Evolutionary conservation across 305 asterid genomes (phyloP).

Genomic region (Fraxinus floribunda): DNA sequence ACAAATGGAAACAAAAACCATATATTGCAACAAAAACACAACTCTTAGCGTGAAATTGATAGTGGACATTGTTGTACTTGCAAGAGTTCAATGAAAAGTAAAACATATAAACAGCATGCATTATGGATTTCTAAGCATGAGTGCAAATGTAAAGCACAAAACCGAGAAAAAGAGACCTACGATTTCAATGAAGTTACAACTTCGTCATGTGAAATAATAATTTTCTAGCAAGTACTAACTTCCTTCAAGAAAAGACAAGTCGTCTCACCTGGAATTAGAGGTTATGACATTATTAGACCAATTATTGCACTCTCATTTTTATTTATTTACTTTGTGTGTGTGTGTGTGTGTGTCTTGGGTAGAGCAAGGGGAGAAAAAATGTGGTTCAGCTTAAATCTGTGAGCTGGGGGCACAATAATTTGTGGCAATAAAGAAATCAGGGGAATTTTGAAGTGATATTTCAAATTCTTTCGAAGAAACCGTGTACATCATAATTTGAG

Average conservation of each 20-base stretch:
- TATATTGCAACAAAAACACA: not conserved
- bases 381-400: not conserved
- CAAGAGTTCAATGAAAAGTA: not conserved
- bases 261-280: not conserved
- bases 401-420: not conserved
- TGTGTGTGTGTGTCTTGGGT: not conserved
- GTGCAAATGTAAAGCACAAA: conserved; percentile 3
- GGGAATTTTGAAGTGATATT: not conserved
- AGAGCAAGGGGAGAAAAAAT: not conserved
- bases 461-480: not conserved
- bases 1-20: not conserved
- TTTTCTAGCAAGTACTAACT: not conserved
- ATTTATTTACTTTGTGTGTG: not conserved
- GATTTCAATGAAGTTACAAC: not conserved
- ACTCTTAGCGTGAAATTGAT: conserved; percentile 8
- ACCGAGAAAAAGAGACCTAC: not conserved
- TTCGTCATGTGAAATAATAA: not conserved
- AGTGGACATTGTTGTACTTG: not conserved
- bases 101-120: not conserved
- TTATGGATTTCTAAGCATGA: conserved; percentile 6
- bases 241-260: not conserved
- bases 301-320: not conserved
- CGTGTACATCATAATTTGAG: not conserved
- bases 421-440: not conserved
- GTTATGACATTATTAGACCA: not conserved